Conservation (phyloP, 805 yeast species). For the Candida endomychidarum region DNA sequence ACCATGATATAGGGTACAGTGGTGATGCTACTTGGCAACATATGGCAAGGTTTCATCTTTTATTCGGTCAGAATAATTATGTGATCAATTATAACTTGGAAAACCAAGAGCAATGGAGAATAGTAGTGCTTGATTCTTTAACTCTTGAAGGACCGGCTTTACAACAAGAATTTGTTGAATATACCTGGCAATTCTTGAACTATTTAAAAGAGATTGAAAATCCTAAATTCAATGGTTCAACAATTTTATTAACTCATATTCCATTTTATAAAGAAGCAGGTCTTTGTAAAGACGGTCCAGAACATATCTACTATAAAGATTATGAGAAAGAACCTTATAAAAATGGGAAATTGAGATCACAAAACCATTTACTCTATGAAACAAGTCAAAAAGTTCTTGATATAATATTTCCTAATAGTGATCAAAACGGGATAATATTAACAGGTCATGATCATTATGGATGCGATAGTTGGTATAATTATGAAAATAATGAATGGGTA, state of each 20-base stretch:
- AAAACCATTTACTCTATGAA: constrained; percentile 75
- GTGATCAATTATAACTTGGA: constrained; percentile 69
- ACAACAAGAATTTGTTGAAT: constrained; percentile 65
- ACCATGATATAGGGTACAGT: constrained; percentile 93
- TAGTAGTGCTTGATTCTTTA: constrained; percentile 83
- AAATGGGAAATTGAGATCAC: constrained; percentile 71
- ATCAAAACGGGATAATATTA: constrained; percentile 72
- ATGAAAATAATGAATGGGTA: constrained; percentile 50
- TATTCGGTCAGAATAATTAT: constrained; percentile 85
- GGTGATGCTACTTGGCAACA: constrained; percentile 95
- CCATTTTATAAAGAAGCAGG: constrained; percentile 85
- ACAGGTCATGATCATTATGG: constrained; percentile 98
- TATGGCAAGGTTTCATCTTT: constrained; percentile 67
- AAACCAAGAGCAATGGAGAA: constrained; percentile 73
- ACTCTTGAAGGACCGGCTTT: constrained; percentile 88
- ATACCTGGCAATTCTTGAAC: constrained; percentile 73
- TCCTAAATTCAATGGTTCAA: constrained; percentile 63
- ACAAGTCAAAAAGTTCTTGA: constrained; percentile 67
- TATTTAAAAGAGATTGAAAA: constrained; percentile 50
- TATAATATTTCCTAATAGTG: constrained; percentile 62
- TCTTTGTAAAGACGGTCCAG: constrained; percentile 84
- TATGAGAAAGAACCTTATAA: constrained; percentile 65
- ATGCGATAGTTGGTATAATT: constrained; percentile 68
- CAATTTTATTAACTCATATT: constrained; percentile 82
- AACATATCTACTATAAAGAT: constrained; percentile 46